phyloP scores from a whole-genome alignment of 2,329 filamentous ascomycete genomes.

The Epichloe amarillans region DNA sequence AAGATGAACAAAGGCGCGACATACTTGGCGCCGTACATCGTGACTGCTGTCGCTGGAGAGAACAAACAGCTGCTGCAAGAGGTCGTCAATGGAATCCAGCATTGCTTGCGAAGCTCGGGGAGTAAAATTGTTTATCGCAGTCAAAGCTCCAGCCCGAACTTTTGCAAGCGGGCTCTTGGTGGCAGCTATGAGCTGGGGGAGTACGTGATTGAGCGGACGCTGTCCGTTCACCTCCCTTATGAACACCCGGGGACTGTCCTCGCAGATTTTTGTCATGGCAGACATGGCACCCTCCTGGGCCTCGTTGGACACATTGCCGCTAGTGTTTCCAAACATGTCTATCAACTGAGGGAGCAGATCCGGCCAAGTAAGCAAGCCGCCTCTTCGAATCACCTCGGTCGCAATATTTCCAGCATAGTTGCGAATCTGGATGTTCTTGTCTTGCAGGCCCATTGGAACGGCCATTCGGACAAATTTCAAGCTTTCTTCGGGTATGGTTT shows the following conservation, averaged over 20 bases:
- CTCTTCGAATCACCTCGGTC: conserved; percentile 75
- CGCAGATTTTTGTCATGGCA: conserved; percentile 87
- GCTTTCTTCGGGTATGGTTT: conserved; percentile 59
- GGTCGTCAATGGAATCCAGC: conserved; percentile 63
- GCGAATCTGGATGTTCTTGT: conserved; percentile 69
- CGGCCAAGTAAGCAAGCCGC: conserved; percentile 82
- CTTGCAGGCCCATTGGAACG: conserved; percentile 67
- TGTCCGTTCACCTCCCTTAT: conserved; percentile 82
- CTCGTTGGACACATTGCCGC: conserved; percentile 52
- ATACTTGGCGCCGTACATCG: conserved; percentile 85
- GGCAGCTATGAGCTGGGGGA: conserved; percentile 88
- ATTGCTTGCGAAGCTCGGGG: conserved; percentile 73
- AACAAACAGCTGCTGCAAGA: conserved; percentile 72
- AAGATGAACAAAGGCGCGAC: conserved; percentile 81
- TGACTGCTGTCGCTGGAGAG: conserved; percentile 63
- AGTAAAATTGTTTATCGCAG: conserved; percentile 84
- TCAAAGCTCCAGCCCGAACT: conserved; percentile 68
- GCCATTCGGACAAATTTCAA: conserved; percentile 67
- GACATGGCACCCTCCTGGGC: conserved; percentile 90
- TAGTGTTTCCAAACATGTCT: conserved; percentile 59
- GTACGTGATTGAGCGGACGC: conserved; percentile 72
- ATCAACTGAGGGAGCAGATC: conserved; percentile 77
- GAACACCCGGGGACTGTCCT: conserved; percentile 80
- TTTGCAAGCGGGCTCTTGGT: conserved; percentile 63
- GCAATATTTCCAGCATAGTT: conserved; percentile 87